Percentiles rank a stretch among this genome's conserved stretches.
phyloP scores from a whole-genome alignment of 148 eudicot genomes.

The Camellia sinensis region DNA sequence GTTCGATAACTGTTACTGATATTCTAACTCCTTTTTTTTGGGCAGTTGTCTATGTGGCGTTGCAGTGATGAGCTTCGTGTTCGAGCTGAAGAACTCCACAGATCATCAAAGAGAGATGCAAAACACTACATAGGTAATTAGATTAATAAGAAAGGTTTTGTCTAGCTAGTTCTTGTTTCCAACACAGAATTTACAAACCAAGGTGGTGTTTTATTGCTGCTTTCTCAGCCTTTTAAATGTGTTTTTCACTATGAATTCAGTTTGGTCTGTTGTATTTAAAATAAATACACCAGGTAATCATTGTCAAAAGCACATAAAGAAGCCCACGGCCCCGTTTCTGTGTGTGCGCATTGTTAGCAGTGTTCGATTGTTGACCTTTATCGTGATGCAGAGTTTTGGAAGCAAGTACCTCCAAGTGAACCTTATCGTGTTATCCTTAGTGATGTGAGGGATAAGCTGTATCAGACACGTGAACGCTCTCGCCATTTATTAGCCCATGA shows the following conservation, averaged over 20 bases:
- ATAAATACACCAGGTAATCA: not conserved
- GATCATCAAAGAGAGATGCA: constrained; percentile 70
- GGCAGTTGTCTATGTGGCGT: constrained; percentile 97
- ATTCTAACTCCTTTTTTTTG: constrained; percentile 14
- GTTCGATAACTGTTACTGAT: not conserved
- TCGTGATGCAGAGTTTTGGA: constrained; percentile 80
- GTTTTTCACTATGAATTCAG: not conserved
- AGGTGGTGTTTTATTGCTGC: not conserved
- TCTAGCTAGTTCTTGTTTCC: not conserved
- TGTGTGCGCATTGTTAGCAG: not conserved
- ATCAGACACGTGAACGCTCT: constrained; percentile 88
- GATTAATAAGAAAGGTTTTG: not conserved
- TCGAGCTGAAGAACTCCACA: constrained; percentile 73
- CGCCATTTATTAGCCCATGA: constrained; percentile 80
- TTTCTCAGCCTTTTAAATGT: not conserved
- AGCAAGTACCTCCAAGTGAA: constrained; percentile 78
- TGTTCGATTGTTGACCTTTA: not conserved
- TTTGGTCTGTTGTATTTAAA: not conserved
- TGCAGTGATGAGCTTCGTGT: constrained; percentile 88
- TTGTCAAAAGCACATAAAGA: not conserved
- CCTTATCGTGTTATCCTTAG: constrained; percentile 95
- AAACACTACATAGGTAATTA: constrained; percentile 91
- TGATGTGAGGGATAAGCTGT: constrained; percentile 90
- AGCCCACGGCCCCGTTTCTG: too few species aligned
- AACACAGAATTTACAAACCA: not conserved